A percentile compares a stretch with the other conserved stretches of the same genome.
phyloP scores from a whole-genome alignment of 306 rosid genomes.

The Trichosanthes truncata region DNA sequence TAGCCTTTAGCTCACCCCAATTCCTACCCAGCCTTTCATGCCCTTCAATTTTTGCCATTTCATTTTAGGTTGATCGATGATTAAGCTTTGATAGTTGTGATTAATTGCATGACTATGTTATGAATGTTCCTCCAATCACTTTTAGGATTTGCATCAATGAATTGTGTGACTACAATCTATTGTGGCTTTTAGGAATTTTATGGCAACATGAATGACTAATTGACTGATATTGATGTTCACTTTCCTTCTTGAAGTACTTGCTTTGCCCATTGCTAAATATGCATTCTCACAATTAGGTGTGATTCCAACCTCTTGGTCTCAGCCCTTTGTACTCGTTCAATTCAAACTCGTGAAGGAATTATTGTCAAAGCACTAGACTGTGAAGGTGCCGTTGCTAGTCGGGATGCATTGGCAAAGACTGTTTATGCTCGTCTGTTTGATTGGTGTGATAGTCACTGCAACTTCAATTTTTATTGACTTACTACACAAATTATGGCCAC shows the following conservation, averaged over 20 bases:
- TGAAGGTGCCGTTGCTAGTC: slow-evolving; percentile 77
- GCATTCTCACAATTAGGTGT: slow-evolving; percentile 43
- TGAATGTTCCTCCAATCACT: background rate
- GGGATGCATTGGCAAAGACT: slow-evolving; percentile 92
- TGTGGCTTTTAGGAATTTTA: background rate
- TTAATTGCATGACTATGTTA: background rate
- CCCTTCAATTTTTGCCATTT: background rate
- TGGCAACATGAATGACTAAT: background rate
- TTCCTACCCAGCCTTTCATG: background rate
- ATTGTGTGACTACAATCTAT: background rate
- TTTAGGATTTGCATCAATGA: background rate
- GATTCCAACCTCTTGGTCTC: slow-evolving; percentile 59
- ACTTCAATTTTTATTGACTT: background rate
- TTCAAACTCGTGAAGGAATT: slow-evolving; percentile 89
- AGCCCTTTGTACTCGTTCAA: slow-evolving; percentile 76
- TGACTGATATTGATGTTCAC: background rate
- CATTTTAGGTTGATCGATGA: background rate
- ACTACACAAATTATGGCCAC: background rate
- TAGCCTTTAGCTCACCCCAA: background rate
- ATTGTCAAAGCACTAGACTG: slow-evolving; percentile 89
- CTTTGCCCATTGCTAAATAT: background rate
- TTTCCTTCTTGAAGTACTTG: background rate
- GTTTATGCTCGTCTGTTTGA: slow-evolving; percentile 84
- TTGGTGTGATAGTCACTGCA: slow-evolving; percentile 46
- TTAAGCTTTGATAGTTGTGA: background rate